Evolutionary conservation across 352 stramenopile species (phyloP).

Genomic region (Pythium brassicae): DNA sequence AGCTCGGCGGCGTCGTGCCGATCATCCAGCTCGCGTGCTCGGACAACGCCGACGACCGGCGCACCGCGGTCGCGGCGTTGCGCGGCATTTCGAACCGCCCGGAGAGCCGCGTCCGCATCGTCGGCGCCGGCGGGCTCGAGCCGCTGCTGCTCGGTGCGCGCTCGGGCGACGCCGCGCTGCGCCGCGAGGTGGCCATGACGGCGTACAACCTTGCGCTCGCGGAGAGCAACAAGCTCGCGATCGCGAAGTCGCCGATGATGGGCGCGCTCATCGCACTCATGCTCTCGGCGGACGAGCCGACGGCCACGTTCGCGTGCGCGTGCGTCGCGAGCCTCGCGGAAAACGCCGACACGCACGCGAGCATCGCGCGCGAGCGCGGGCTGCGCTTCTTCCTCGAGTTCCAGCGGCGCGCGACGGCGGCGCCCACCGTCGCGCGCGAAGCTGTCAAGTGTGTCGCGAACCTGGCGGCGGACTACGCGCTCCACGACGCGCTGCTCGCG

Average conservation of each 20-base stretch:
- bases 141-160: constrained; percentile 80
- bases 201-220: constrained; percentile 91
- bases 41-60: constrained; percentile 84
- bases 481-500: constrained; percentile 82
- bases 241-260: constrained; percentile 82
- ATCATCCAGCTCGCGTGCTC: constrained; percentile 95
- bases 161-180: constrained; percentile 68
- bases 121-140: constrained; percentile 88
- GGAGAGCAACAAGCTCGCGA: constrained; percentile 93
- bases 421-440: constrained; percentile 48
- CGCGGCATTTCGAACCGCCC: constrained; percentile 83
- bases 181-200: constrained; percentile 87
- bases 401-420: constrained; percentile 20
- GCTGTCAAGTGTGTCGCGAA: constrained; percentile 77
- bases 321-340: constrained; percentile 93
- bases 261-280: constrained; percentile 83
- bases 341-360: constrained; percentile 83
- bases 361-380: constrained; percentile 72
- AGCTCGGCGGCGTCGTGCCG: constrained; percentile 88
- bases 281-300: constrained; percentile 67
- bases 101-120: constrained; percentile 83
- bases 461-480: constrained; percentile 72
- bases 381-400: constrained; percentile 79
- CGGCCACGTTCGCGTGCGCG: constrained; percentile 67
- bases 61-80: constrained; percentile 90